Evolutionary conservation across 1,284 basidiomycete genomes (phyloP), one percentile per base, ranked within the genome.

Genomic region (Ceratobasidium sp.): DNA sequence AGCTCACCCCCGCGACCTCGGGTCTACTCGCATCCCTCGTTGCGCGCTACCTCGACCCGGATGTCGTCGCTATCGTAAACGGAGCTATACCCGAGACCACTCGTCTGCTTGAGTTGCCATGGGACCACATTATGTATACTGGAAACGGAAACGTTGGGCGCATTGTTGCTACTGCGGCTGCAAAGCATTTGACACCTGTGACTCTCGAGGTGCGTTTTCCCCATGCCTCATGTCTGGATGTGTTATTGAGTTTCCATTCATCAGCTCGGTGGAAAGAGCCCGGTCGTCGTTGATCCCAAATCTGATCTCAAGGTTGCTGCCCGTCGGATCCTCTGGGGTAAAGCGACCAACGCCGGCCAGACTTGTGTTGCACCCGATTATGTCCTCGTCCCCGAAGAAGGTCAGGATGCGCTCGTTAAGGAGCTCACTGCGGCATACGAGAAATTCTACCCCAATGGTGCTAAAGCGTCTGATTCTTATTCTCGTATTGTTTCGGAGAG

Each of bases 151-250:
- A 85, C 22, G 90, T 98, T 5, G 96, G 88, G 0, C 89, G 86
- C 78, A 89, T 98, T 75, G 88, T 98, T 11, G 89, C 92, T 8
- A 83, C 86, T 0, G 95, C 96, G 0, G 95, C 95, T 2, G 95
- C 93, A 9, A 92, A 96, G 82, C 89, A 91, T 72, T 83, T 98
- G 22, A 94, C 94, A 0, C 94, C 96, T 0, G 85, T 92, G 29
- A 91, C 93, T 7, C 87, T 96, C 58, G 95, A 93, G 84, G 89
- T 89, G 53, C 0, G 69, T 51, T 34, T 49, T 31, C 41, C 11
- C n/a, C 39, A 16, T 24, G n/a, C 65, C 16, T 19, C 39, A 16
- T 59, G 29, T 3, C 37, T 58, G 7, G 46, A n/a, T 8, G 14
- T 27, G 37, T 14, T 7, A 34, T 37, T 66, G 11, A 65, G 5